Evolutionary conservation across 139 green algal species (phyloP).

Genomic region (Picochlorum sp.): DNA sequence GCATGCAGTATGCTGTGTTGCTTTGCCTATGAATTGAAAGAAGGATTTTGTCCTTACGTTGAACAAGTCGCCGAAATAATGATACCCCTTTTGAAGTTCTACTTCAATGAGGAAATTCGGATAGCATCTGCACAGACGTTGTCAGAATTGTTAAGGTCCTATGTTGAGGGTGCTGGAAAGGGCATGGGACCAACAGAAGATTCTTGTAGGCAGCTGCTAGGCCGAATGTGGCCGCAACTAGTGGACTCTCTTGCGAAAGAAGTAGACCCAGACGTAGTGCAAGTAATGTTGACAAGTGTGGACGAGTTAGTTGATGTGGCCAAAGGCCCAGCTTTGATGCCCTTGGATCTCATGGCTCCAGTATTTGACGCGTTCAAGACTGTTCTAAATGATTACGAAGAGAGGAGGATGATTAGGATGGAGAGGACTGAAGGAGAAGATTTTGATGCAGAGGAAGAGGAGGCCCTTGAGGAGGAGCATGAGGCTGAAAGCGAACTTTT

Average conservation of each 20-base stretch:
- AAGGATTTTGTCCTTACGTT: constrained; percentile 89
- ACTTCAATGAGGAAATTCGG: constrained; percentile 93
- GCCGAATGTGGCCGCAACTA: constrained; percentile 55
- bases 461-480: constrained; percentile 84
- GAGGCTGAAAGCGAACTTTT: constrained; percentile 84
- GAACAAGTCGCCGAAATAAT: constrained; percentile 71
- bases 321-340: constrained; percentile 29
- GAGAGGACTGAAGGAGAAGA: constrained; percentile 59
- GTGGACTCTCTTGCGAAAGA: constrained; percentile 56
- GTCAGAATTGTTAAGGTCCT: constrained; percentile 75
- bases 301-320: constrained; percentile 54
- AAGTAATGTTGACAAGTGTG: constrained; percentile 54
- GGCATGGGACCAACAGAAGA: constrained; percentile 31
- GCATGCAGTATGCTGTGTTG: constrained; percentile 97
- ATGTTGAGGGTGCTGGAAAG: constrained; percentile 60
- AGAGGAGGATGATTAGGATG: constrained; percentile 50
- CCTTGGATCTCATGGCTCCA: constrained; percentile 27
- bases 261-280: constrained; percentile 60
- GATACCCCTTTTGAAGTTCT: constrained; percentile 88
- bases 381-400: constrained; percentile 53
- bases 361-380: constrained; percentile 39
- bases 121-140: constrained; percentile 54
- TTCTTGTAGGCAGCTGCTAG: constrained; percentile 53
- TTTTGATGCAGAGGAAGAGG: constrained; percentile 92
- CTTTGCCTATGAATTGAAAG: constrained; percentile 95